These are phyloP conservation scores for Xylariaceae sp. DNA, from an alignment of 2,329 filamentous ascomycete species.

Conservation along the genomic window DNA sequence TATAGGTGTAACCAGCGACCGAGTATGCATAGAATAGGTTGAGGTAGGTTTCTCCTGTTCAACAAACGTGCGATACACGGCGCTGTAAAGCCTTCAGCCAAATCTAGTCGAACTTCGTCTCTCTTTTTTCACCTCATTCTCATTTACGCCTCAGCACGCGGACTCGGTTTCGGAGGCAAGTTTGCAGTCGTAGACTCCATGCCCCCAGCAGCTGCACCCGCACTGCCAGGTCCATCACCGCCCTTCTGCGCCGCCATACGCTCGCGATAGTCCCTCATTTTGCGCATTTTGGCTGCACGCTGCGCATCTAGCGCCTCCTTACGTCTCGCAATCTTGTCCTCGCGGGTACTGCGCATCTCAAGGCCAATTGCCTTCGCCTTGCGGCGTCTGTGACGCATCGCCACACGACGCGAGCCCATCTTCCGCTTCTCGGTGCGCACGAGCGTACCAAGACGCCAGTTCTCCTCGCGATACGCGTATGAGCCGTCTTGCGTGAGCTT, in stretches of 20 bases:
- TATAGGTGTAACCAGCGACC: not conserved
- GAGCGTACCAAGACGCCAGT: slow-evolving; percentile 63
- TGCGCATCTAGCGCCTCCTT: slow-evolving; percentile 40
- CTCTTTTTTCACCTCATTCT: too few species aligned
- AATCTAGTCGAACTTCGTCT: not conserved
- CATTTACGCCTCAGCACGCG: slow-evolving; percentile 12
- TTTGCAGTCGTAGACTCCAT: slow-evolving; percentile 1
- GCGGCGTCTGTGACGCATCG: slow-evolving; percentile 57
- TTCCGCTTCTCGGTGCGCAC: slow-evolving; percentile 56
- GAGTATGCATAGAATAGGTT: too few species aligned
- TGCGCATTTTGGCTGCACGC: slow-evolving; percentile 28
- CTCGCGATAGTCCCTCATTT: slow-evolving; percentile 34
- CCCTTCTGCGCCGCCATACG: slow-evolving; percentile 20
- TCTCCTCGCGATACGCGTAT: slow-evolving; percentile 66
- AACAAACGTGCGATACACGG: too few species aligned
- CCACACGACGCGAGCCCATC: slow-evolving; percentile 51
- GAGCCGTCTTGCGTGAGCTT: slow-evolving; percentile 52
- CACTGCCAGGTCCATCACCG: not conserved
- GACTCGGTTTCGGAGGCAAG: slow-evolving; percentile 1
- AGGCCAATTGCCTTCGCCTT: slow-evolving; percentile 36
- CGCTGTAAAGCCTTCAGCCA: too few species aligned
- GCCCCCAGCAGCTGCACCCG: not conserved
- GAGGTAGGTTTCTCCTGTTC: too few species aligned
- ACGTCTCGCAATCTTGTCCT: slow-evolving; percentile 40
- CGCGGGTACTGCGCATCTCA: slow-evolving; percentile 40